Evolutionary conservation across 208 protist species (phyloP).

Genomic region (Eutreptiella sp.): DNA sequence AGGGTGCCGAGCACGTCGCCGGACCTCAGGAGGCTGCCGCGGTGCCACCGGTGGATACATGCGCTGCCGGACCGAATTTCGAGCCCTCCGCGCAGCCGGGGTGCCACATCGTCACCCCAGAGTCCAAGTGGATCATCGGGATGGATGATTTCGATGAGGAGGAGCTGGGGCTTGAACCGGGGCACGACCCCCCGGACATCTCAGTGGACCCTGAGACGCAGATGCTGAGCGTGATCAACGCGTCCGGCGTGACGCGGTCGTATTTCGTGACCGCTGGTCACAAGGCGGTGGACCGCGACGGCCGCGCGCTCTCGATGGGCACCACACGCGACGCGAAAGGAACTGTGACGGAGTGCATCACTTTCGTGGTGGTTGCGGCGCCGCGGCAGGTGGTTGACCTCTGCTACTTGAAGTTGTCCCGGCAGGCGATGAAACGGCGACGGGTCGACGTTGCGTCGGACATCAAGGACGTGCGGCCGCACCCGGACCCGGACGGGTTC

Average conservation of each 20-base stretch:
- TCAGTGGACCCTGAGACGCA: constrained; percentile 6
- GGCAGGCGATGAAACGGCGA: too few relatives aligned
- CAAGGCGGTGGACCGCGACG: not conserved
- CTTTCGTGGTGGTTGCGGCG: not conserved
- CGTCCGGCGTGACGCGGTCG: not conserved
- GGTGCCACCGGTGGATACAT: not conserved
- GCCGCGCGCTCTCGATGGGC: too few relatives aligned
- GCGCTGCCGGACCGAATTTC: not conserved
- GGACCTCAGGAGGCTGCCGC: not conserved
- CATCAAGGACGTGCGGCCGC: not conserved
- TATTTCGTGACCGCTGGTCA: not conserved
- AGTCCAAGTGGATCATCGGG: not conserved
- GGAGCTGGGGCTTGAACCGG: not conserved
- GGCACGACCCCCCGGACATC: constrained; percentile 7
- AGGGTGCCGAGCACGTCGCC: too few relatives aligned
- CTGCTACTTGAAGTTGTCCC: not conserved
- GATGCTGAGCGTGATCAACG: constrained; percentile 8
- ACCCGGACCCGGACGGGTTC: not conserved
- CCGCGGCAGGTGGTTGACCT: not conserved
- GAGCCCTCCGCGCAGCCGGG: not conserved
- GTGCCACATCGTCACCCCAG: not conserved
- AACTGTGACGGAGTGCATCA: not conserved
- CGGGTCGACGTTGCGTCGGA: constrained; percentile 20
- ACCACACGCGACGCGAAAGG: not conserved
- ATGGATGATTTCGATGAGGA: not conserved